Percentiles rank a stretch among this genome's conserved stretches.
Evolutionary conservation across 75 land plant genomes (phyloP).

Genomic region (Pinus tabuliformis): DNA sequence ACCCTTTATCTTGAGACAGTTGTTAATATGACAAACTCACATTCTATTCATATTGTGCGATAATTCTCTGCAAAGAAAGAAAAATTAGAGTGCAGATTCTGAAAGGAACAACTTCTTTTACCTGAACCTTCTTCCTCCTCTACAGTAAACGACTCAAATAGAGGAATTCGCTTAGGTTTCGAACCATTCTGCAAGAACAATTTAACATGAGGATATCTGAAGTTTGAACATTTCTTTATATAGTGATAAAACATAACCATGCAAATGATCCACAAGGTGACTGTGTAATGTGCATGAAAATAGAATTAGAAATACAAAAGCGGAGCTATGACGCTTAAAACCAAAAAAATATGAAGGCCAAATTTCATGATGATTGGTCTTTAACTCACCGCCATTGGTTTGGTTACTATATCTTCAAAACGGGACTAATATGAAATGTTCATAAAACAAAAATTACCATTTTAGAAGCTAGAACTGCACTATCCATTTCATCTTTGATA

Average conservation of each 20-base stretch:
- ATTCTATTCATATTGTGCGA: not conserved
- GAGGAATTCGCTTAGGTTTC: constrained; percentile 33
- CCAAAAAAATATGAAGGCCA: no score
- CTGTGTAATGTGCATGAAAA: not conserved
- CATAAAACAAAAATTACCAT: constrained; percentile 5
- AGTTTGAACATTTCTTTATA: no score
- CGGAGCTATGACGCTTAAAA: no score
- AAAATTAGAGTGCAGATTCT: not conserved
- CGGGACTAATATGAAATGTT: not conserved
- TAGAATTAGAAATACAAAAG: not conserved
- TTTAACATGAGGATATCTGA: not conserved
- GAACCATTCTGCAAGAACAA: constrained; percentile 15
- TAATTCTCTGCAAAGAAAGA: not conserved
- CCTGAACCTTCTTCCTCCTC: constrained; percentile 94
- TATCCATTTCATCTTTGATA: not conserved
- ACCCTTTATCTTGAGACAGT: not conserved
- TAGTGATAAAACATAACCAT: not conserved
- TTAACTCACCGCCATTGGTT: not conserved
- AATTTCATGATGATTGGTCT: not conserved
- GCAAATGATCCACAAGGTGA: not conserved
- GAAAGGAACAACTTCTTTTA: constrained; percentile 11
- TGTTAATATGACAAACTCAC: not conserved
- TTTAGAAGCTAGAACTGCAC: constrained; percentile 3
- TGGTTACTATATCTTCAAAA: not conserved
- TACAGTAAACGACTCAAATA: constrained; percentile 62